Base-by-base conservation (phyloP, 768 basidiomycete genomes). In the Leccinum uliginosum region DNA sequence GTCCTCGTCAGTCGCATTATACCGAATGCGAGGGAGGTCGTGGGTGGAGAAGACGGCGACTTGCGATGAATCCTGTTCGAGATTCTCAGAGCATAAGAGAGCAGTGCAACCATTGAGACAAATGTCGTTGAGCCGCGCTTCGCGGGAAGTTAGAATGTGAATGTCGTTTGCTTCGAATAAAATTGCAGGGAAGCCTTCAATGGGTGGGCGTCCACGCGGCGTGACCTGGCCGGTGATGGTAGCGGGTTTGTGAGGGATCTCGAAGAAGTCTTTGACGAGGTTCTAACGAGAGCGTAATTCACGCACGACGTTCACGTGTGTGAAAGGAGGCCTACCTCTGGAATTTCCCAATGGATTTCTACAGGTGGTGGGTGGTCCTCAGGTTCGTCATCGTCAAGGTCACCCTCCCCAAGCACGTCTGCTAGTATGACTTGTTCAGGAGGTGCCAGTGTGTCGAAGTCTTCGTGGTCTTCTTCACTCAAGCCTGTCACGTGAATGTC, bases 81-180 rank as follows among this genome's bases (percentile, higher is more conserved):
- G 2, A 24, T 8, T 8, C 29, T 49, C 4, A 0, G 53, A 54
- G 44, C 50, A 46, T 0, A 62, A 46, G n/a, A 62, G 47, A 2
- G 29, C 23, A 6, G 58, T 49, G 9, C 64, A 65, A 1, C 56
- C 51, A 1, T 65, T 65, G 1, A 65, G 26, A 12, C 55, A 59
- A 1, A 9, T 32, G 29, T 29, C 29, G 10, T 29, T 29, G 29
- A 29, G n/a, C n/a, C n/a, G n/a, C n/a, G n/a, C n/a, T n/a, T n/a
- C n/a, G n/a, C n/a, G n/a, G n/a, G n/a, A n/a, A n/a, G n/a, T n/a
- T n/a, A n/a, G n/a, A n/a, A n/a, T 40, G 2, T 4, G 0, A 11
- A 65, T 45, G 6, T 56, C 57, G 9, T 50, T 58, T 7, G 15
- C 6, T n/a, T 65, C 57, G 10, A 65, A 65, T 1, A 23, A 5